These are phyloP conservation scores for Exophiala bonariae DNA, from an alignment of 2,329 filamentous ascomycete species.

Conservation along the genomic window DNA sequence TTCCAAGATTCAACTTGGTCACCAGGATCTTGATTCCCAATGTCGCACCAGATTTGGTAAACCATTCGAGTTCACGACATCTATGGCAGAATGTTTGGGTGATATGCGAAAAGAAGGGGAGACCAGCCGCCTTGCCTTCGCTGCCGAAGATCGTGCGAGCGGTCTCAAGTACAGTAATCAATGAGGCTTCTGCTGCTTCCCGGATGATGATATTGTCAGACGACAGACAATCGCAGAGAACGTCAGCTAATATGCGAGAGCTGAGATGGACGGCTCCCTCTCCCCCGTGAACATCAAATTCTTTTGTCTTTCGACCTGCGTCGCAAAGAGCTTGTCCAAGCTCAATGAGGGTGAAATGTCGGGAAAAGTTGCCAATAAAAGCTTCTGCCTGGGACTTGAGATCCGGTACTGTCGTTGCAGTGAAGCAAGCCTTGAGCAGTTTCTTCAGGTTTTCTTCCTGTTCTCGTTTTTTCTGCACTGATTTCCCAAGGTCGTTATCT, in stretches of 20 bases:
- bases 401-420: slow-evolving; percentile 77
- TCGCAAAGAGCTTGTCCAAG: slow-evolving; percentile 81
- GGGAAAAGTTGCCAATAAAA: slow-evolving; percentile 78
- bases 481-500: slow-evolving; percentile 75
- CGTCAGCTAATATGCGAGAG: slow-evolving; percentile 81
- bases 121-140: slow-evolving; percentile 66
- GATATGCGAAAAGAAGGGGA: slow-evolving; percentile 83
- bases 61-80: slow-evolving; percentile 98
- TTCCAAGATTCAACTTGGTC: slow-evolving; percentile 79
- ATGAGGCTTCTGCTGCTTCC: slow-evolving; percentile 76
- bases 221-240: slow-evolving; percentile 83
- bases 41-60: slow-evolving; percentile 90
- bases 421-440: slow-evolving; percentile 84
- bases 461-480: slow-evolving; percentile 79
- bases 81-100: slow-evolving; percentile 86
- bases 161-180: slow-evolving; percentile 75
- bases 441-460: slow-evolving; percentile 83
- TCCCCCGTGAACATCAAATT: slow-evolving; percentile 81
- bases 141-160: slow-evolving; percentile 77
- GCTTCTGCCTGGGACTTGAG: slow-evolving; percentile 73
- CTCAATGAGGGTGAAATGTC: slow-evolving; percentile 88
- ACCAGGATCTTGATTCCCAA: slow-evolving; percentile 86
- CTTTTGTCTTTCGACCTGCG: slow-evolving; percentile 70
- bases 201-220: slow-evolving; percentile 80
- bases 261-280: slow-evolving; percentile 88